Evolutionary conservation across 2,329 filamentous ascomycete genomes (phyloP), one percentile per base, ranked within the genome.

Genomic region (Hypocreales sp.): DNA sequence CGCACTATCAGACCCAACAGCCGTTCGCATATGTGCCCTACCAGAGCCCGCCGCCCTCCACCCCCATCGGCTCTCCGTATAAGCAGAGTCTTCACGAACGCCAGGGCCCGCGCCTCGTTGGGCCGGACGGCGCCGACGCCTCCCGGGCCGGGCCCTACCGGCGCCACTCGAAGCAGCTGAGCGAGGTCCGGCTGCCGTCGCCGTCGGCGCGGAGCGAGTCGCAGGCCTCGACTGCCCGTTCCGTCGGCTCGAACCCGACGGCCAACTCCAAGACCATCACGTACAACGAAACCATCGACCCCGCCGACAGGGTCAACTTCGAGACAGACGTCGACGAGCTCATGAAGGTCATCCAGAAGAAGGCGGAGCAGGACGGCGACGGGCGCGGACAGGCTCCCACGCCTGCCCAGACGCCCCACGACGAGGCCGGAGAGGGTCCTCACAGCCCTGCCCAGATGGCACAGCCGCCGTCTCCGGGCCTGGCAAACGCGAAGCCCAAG

Each of bases 331-430:
- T 94, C 20, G 86, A 94, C 47, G 75, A 73, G 22, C 56, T 95
- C 22, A 92, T 94, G 83, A 83, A 78, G 51, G 72, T 78, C 1
- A 87, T 94, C 24, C 84, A 93, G 48, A 59, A 69, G 24, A 79
- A 78, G 42, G 53, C 62, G 14, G 55, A 61, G 10, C 48, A 50
- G 12, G 45, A 55, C 6, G 40, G 40, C 7, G 20, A 41, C 30
- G 38, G 39, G 35, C 28, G 36, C 29, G 35, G 48, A 33, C 45
- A 45, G 22, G 41, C 26, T 7, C 23, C 25, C 8, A 43, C 40
- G 7, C 40, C 40, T 5, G 39, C 30, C 3, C 40, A 38, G 5
- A 42, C 39, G 2, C 39, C 39, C 2, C 24, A 26, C 11, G 28
- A 28, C 7, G 35, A 37, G 3, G 10, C 20, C 3, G 19, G 13